phyloP scores from a whole-genome alignment of 1,284 basidiomycete genomes.

The Ceratobasidium sp. region DNA sequence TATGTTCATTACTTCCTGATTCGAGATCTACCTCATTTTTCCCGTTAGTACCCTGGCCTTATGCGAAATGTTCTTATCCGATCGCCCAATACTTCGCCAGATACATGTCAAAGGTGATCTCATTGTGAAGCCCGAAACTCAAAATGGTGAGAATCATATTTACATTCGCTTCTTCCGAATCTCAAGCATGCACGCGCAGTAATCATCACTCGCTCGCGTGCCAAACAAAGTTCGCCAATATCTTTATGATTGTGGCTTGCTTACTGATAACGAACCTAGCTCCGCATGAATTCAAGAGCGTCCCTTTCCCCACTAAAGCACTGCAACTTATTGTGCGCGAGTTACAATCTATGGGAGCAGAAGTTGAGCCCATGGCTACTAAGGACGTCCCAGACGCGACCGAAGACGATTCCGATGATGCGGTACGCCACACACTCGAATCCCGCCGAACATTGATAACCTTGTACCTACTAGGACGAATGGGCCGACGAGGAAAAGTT shows the following conservation, averaged over 20 bases:
- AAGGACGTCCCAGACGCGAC: constrained; percentile 60
- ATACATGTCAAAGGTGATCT: constrained; percentile 92
- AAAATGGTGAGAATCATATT: constrained; percentile 68
- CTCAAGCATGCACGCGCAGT: constrained; percentile 56
- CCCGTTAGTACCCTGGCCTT: constrained; percentile 73
- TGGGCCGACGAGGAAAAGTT: constrained; percentile 82
- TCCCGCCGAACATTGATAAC: constrained; percentile 32
- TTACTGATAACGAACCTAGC: constrained; percentile 54
- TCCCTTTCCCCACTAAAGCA: constrained; percentile 89
- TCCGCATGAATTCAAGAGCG: constrained; percentile 83
- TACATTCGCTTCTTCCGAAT: not conserved
- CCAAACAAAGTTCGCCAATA: constrained; percentile 70
- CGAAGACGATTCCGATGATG: constrained; percentile 78
- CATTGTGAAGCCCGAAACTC: constrained; percentile 79
- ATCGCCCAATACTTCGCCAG: constrained; percentile 67
- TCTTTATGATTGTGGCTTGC: not conserved
- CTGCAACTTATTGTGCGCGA: constrained; percentile 90
- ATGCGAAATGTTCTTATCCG: constrained; percentile 74
- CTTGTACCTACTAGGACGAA: constrained; percentile 66
- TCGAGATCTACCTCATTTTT: not conserved
- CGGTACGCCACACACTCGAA: constrained; percentile 14
- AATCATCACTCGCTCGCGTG: constrained; percentile 94
- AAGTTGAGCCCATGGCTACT: constrained; percentile 59
- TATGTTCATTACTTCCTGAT: constrained; percentile 43
- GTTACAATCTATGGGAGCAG: constrained; percentile 74